Conservation (phyloP, 2,329 filamentous ascomycete genomes). For the Tolypocladium capitatum region DNA sequence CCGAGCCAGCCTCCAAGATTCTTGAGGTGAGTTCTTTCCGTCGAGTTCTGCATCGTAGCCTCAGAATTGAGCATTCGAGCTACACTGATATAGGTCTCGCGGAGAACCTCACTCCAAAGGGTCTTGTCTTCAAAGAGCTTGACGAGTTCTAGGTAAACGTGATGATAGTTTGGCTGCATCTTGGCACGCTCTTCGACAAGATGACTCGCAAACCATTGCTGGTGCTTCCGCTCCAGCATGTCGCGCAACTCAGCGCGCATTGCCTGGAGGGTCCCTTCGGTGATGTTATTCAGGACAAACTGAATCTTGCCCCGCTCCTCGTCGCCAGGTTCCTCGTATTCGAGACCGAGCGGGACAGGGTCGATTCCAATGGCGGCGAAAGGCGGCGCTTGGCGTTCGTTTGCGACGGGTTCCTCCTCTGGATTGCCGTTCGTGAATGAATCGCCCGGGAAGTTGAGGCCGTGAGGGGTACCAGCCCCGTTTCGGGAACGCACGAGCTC, state of each 20-base stretch:
- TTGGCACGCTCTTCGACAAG: constrained; percentile 93
- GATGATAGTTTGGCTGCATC: constrained; percentile 92
- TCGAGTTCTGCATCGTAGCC: constrained; percentile 67
- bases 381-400: constrained; percentile 51
- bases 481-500: constrained; percentile 44
- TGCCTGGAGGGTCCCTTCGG: constrained; percentile 70
- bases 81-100: constrained; percentile 83
- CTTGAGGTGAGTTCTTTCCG: constrained; percentile 79
- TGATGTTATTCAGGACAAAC: constrained; percentile 94
- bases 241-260: constrained; percentile 75
- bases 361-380: constrained; percentile 74
- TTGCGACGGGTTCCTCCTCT: constrained; percentile 49
- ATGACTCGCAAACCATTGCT: constrained; percentile 94
- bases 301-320: constrained; percentile 86
- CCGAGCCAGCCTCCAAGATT: constrained; percentile 92
- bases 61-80: constrained; percentile 84
- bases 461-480: constrained; percentile 26
- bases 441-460: constrained; percentile 28
- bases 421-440: constrained; percentile 55
- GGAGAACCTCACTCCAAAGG: constrained; percentile 78
- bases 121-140: constrained; percentile 66
- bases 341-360: constrained; percentile 44
- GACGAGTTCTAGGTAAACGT: constrained; percentile 81
- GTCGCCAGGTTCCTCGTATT: constrained; percentile 71
- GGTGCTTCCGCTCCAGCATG: constrained; percentile 65